phyloP scores from a whole-genome alignment of 2,329 filamentous ascomycete species.

The Thielaviopsis ethacetica region DNA sequence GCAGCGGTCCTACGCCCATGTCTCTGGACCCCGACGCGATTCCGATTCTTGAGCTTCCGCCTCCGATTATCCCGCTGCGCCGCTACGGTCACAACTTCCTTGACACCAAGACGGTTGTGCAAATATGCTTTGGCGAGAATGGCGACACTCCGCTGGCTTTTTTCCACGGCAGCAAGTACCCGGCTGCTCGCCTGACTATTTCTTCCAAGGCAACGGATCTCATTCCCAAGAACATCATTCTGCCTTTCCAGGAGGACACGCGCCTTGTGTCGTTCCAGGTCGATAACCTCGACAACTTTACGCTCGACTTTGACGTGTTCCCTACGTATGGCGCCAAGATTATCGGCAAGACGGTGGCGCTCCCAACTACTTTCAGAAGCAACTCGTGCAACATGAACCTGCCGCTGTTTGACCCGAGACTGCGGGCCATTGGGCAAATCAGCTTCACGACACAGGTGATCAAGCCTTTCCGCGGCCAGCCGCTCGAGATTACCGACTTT shows the following conservation, averaged over 20 bases:
- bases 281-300: slow-evolving; percentile 81
- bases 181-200: slow-evolving; percentile 83
- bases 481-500: slow-evolving; percentile 92
- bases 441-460: slow-evolving; percentile 92
- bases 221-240: slow-evolving; percentile 86
- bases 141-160: slow-evolving; percentile 70
- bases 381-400: slow-evolving; percentile 54
- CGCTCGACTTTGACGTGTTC: slow-evolving; percentile 93
- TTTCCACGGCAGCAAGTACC: slow-evolving; percentile 93
- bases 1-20: slow-evolving; percentile 40
- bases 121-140: slow-evolving; percentile 64
- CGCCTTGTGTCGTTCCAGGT: slow-evolving; percentile 90
- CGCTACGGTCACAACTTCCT: slow-evolving; percentile 97
- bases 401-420: slow-evolving; percentile 79
- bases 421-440: slow-evolving; percentile 84
- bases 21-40: slow-evolving; percentile 73
- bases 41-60: slow-evolving; percentile 77
- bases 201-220: slow-evolving; percentile 92
- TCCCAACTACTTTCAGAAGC: slow-evolving; percentile 71
- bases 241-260: slow-evolving; percentile 92
- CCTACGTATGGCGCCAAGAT: slow-evolving; percentile 95
- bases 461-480: slow-evolving; percentile 83
- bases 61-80: slow-evolving; percentile 85
- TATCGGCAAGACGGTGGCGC: slow-evolving; percentile 85
- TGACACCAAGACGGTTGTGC: slow-evolving; percentile 90